These are phyloP conservation scores for Beta macrorhiza DNA, from an alignment of 179 eudicot species.

Conservation along the genomic window DNA sequence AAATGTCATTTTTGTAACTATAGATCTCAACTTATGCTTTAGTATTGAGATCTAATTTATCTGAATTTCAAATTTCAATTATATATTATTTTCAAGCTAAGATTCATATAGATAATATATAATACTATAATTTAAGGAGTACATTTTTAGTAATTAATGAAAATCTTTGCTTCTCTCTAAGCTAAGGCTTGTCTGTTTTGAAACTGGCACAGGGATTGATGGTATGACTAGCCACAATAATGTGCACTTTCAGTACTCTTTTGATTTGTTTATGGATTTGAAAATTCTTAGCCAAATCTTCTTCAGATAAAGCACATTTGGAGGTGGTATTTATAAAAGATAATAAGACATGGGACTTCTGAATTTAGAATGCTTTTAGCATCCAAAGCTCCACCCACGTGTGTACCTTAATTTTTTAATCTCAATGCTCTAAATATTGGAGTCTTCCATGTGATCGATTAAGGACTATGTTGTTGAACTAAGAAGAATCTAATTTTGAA, in stretches of 20 bases:
- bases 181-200: conserved; percentile 23
- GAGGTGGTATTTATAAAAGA: not conserved
- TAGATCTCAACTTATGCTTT: not conserved
- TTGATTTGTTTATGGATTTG: not conserved
- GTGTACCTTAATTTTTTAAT: conserved; percentile 23
- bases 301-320: conserved; percentile 11
- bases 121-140: no score
- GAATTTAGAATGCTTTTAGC: conserved; percentile 30
- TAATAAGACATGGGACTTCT: conserved; percentile 15
- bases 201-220: conserved; percentile 13
- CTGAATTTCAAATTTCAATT: no score
- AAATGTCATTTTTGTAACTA: no score
- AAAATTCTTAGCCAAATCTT: conserved; percentile 22
- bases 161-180: conserved; percentile 13
- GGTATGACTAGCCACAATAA: conserved; percentile 9
- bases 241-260: conserved; percentile 14
- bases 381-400: conserved; percentile 38
- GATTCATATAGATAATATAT: not conserved
- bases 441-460: conserved; percentile 28
- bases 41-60: not conserved
- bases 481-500: conserved; percentile 2
- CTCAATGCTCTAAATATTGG: conserved; percentile 19
- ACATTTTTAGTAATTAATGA: not conserved
- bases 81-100: not conserved
- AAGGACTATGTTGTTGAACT: conserved; percentile 26